Evolutionary conservation across 2,329 filamentous ascomycete genomes (phyloP).

Genomic region (Ceratocystis variospora): DNA sequence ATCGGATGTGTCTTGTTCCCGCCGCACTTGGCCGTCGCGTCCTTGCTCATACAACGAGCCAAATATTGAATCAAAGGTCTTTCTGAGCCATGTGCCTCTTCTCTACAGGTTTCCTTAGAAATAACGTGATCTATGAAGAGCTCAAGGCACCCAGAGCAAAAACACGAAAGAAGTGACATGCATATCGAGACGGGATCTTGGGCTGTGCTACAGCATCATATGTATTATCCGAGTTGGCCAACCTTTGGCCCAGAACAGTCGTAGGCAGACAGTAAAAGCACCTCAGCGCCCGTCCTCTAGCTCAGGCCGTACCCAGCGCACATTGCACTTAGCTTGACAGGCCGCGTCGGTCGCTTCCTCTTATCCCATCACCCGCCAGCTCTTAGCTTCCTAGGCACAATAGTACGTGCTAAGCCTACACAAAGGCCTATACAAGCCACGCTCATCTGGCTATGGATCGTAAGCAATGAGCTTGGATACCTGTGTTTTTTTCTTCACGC

Average conservation of each 20-base stretch:
- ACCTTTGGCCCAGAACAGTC: not conserved
- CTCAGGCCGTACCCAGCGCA: not conserved
- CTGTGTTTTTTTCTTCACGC: not conserved
- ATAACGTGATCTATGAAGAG: too few relatives aligned
- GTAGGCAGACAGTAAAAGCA: not conserved
- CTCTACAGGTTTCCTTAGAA: too few relatives aligned
- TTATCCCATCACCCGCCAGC: not conserved
- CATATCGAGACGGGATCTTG: not conserved
- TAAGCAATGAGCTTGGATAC: not conserved
- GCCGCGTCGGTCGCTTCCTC: not conserved
- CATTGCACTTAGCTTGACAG: not conserved
- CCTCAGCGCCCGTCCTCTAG: not conserved
- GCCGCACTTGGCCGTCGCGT: not conserved
- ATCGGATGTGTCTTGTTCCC: not conserved
- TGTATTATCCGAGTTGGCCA: not conserved
- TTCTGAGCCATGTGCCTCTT: too few relatives aligned
- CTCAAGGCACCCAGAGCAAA: not conserved
- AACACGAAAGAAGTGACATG: not conserved
- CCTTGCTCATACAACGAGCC: not conserved
- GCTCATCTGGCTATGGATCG: not conserved
- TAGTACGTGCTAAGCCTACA: not conserved
- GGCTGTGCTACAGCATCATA: not conserved
- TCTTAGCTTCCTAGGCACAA: not conserved
- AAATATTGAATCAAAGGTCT: not conserved
- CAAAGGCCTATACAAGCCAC: not conserved